Conservation (phyloP, 495 filamentous ascomycete genomes). For the Cenococcum geophilum region DNA sequence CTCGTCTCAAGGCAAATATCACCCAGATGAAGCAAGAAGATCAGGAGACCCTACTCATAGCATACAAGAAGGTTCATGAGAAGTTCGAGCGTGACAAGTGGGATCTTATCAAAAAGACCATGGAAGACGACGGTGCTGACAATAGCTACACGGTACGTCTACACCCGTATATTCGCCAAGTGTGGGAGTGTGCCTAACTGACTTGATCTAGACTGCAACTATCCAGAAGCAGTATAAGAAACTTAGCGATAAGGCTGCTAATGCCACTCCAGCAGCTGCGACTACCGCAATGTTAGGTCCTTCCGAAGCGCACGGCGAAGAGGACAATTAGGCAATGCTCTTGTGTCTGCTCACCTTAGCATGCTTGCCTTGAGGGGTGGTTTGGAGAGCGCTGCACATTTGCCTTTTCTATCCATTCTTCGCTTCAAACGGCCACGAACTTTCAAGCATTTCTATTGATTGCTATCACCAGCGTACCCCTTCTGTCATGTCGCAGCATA, state of each 20-base stretch:
- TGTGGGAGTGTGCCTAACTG: not conserved
- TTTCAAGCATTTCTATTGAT: not conserved
- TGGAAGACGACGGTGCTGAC: slow-evolving; percentile 6
- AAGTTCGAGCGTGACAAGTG: slow-evolving; percentile 20
- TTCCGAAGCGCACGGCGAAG: not conserved
- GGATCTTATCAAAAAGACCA: slow-evolving; percentile 2
- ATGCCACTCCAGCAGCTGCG: not conserved
- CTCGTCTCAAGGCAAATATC: slow-evolving; percentile 16
- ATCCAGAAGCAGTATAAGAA: slow-evolving; percentile 14
- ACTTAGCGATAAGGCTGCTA: not conserved
- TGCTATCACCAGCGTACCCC: not conserved
- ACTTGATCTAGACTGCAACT: not conserved
- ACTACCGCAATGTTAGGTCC: not conserved
- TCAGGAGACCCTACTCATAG: slow-evolving; percentile 1
- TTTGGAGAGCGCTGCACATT: not conserved
- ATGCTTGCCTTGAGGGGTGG: not conserved
- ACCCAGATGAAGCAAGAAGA: slow-evolving; percentile 7
- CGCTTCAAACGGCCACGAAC: not conserved
- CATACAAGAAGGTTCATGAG: slow-evolving; percentile 11
- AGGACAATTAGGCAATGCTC: not conserved
- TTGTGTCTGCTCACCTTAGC: not conserved
- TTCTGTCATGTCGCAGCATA: not conserved
- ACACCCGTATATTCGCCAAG: not conserved
- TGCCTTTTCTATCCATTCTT: not conserved
- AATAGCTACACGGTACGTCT: not conserved